Base-by-base conservation (phyloP, 331 rosid species). In the Ulmus americana region DNA sequence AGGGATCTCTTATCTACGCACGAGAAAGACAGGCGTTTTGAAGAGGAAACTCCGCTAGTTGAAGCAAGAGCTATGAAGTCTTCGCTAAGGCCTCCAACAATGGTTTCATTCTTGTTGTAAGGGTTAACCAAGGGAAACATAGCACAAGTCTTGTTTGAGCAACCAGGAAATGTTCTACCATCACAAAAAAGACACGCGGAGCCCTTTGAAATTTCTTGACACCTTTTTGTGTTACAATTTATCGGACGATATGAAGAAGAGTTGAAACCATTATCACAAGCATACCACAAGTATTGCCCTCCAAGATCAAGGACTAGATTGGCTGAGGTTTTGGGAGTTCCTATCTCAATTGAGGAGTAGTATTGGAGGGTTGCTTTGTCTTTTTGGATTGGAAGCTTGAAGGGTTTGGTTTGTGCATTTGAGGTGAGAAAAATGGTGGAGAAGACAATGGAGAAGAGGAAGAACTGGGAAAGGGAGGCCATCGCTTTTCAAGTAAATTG, bases 331-430 rank as follows among this genome's bases (percentile, higher is more conserved):
- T 12, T 12, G 13, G 9, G 11, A 45, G 49, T 7, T 7, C 63
- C 63, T 7, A 58, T 56, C 9, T 28, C 15, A 28, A 57, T 47
- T 10, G 61, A 18, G 50, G 13, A 20, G 60, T 14, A 47, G 65
- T 52, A 78, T 3, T 39, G n/a, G 22, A 65, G 55, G 55, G 55
- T 10, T 50, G 12, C 6, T 50, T 50, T 50, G 20, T 50, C 15
- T 50, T 50, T 10, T 14, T 15, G 1, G 18, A 50, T 15, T 50
- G 15, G 55, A 50, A 50, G 55, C 7, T n/a, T 15, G 4, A 10
- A 4, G 20, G 55, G 14, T 2, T 45, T 12, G 49, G 49, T 8
- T 45, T 45, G 9, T 45, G 11, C 11, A 12, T 8, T 45, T 45
- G 9, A 7, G 9, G 12, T 8, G 49, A 45, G 49, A 28, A 28